Percentiles rank a stretch among this genome's conserved stretches.
Evolutionary conservation across 345 rosid species (phyloP).

Genomic region (Sisymbrium irio): DNA sequence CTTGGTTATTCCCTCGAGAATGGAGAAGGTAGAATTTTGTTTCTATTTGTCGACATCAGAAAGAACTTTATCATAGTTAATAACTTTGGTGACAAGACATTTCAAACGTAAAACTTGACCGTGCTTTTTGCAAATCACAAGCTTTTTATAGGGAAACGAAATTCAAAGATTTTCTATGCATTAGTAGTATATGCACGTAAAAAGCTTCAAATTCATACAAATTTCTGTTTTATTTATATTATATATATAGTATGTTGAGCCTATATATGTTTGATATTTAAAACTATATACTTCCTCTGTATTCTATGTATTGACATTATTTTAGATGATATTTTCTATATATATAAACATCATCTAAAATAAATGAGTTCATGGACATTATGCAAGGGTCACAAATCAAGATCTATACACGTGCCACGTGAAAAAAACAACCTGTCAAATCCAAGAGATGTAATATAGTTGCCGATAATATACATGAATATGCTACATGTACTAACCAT

Average conservation of each 20-base stretch:
- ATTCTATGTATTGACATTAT: background rate
- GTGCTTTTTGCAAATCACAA: background rate
- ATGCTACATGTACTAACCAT: background rate
- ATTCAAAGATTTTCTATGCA: background rate
- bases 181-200: background rate
- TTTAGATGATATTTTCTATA: background rate
- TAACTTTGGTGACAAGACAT: background rate
- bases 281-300: background rate
- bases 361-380: constrained; percentile 16
- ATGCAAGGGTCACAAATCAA: constrained; percentile 13
- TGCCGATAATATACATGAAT: background rate
- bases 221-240: background rate
- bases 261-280: background rate
- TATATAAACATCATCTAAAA: too few relatives aligned
- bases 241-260: background rate
- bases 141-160: background rate
- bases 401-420: constrained; percentile 28
- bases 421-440: constrained; percentile 16
- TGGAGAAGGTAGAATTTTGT: background rate
- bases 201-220: background rate
- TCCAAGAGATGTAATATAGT: background rate
- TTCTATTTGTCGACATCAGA: background rate
- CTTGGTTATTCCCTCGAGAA: background rate
- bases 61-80: background rate
- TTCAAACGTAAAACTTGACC: background rate